phyloP scores from a whole-genome alignment of 2,329 filamentous ascomycete species.

The Cordyceps cateniannulata region DNA sequence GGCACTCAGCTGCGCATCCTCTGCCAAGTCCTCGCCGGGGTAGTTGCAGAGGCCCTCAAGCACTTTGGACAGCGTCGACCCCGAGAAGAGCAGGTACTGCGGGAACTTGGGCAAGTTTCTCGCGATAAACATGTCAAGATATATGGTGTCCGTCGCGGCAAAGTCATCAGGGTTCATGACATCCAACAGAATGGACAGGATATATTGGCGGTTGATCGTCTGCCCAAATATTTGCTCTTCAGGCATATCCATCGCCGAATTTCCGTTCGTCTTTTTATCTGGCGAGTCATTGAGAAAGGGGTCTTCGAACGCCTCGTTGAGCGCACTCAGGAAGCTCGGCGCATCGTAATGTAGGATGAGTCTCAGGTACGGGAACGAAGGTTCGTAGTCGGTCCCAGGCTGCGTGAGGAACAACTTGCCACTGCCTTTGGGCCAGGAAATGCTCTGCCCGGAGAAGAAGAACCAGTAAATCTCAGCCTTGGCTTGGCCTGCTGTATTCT shows the following conservation, averaged over 20 bases:
- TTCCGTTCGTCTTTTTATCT: conserved; percentile 53
- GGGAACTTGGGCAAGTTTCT: conserved; percentile 94
- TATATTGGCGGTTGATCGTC: conserved; percentile 84
- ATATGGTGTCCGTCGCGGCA: conserved; percentile 75
- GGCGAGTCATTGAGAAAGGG: conserved; percentile 79
- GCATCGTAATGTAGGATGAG: conserved; percentile 84
- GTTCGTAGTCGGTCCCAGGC: conserved; percentile 50
- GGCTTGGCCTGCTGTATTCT: conserved; percentile 65
- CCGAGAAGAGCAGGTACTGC: conserved; percentile 87
- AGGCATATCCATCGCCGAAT: conserved; percentile 42
- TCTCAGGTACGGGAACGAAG: conserved; percentile 78
- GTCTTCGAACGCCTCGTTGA: conserved; percentile 98
- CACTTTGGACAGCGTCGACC: conserved; percentile 75
- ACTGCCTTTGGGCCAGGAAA: conserved; percentile 66
- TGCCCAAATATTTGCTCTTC: conserved; percentile 62
- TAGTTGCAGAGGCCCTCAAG: conserved; percentile 79
- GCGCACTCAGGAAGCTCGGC: conserved; percentile 83
- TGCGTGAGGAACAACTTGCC: conserved; percentile 55
- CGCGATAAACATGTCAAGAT: conserved; percentile 97
- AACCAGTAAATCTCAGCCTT: conserved; percentile 91
- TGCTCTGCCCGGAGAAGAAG: conserved; percentile 77
- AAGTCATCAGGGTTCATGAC: conserved; percentile 80
- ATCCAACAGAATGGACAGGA: conserved; percentile 83
- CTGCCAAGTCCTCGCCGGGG: conserved; percentile 70
- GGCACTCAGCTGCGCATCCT: conserved; percentile 93